A percentile compares a stretch with the other conserved stretches of the same genome.
Evolutionary conservation across 2,329 filamentous ascomycete species (phyloP).

Genomic region (Cytospora piceicola): DNA sequence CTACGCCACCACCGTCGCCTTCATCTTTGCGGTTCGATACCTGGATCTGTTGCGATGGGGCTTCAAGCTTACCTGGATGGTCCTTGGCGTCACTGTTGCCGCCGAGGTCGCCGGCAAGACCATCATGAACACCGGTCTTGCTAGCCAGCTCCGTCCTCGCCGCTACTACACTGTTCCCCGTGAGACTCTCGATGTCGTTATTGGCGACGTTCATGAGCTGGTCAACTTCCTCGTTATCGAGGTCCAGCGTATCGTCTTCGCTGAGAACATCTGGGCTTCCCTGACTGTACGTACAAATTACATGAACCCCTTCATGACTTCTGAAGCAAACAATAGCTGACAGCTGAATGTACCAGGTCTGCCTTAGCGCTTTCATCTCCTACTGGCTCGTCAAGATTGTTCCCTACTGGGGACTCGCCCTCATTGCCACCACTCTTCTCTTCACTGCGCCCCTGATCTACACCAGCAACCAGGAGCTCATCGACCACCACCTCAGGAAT

Average conservation of each 20-base stretch:
- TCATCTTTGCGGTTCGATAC: constrained; percentile 68
- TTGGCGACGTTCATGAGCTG: constrained; percentile 69
- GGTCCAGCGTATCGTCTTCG: constrained; percentile 69
- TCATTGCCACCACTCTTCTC: constrained; percentile 61
- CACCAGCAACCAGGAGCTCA: constrained; percentile 69
- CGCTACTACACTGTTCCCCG: constrained; percentile 69
- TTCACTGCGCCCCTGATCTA: constrained; percentile 69
- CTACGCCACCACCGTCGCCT: constrained; percentile 59
- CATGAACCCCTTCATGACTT: constrained; percentile 21
- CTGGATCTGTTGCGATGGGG: constrained; percentile 67
- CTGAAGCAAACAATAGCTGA: constrained; percentile 15
- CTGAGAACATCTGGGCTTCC: constrained; percentile 67
- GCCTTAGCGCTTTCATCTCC: constrained; percentile 63
- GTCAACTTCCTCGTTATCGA: constrained; percentile 75
- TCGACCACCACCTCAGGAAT: constrained; percentile 65
- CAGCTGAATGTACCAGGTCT: constrained; percentile 49
- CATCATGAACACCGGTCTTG: constrained; percentile 63
- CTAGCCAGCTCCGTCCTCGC: constrained; percentile 68
- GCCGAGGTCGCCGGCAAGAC: constrained; percentile 66
- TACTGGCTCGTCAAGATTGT: constrained; percentile 73
- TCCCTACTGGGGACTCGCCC: constrained; percentile 69
- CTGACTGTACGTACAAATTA: constrained; percentile 54
- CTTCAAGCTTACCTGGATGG: constrained; percentile 68
- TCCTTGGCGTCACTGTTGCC: constrained; percentile 61
- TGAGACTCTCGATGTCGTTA: constrained; percentile 62